phyloP scores from a whole-genome alignment of 2,329 filamentous ascomycete species.

The Penicillium sp. region DNA sequence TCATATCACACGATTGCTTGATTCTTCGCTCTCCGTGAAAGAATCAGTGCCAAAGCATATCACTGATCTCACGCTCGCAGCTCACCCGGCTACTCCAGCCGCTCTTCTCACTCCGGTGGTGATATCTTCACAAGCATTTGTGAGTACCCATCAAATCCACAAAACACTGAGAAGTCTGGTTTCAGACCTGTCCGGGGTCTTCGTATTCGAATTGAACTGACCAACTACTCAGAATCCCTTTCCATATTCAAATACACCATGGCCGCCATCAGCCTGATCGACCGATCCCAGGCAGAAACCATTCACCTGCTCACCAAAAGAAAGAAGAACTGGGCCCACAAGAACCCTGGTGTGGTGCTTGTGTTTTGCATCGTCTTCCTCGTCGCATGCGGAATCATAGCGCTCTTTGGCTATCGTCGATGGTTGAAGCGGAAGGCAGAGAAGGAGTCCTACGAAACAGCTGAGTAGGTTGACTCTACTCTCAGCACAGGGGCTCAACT shows the following conservation, averaged over 20 bases:
- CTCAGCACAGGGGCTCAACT: neutral
- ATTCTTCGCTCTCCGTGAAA: no score
- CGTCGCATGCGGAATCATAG: slow-evolving; percentile 51
- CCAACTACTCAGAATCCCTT: neutral
- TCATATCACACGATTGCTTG: no score
- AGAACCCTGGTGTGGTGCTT: slow-evolving; percentile 60
- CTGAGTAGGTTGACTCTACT: neutral
- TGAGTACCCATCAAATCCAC: neutral
- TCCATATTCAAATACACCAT: slow-evolving; percentile 11
- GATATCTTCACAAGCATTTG: neutral
- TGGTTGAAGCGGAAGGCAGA: slow-evolving; percentile 35
- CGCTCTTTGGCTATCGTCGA: slow-evolving; percentile 51
- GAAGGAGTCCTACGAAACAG: slow-evolving; percentile 18
- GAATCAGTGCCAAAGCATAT: neutral
- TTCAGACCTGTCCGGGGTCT: no score
- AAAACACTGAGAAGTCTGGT: neutral
- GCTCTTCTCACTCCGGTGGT: neutral
- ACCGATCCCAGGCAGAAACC: slow-evolving; percentile 2
- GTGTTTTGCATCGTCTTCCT: slow-evolving; percentile 62
- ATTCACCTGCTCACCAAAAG: slow-evolving; percentile 37
- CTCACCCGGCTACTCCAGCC: neutral
- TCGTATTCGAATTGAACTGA: neutral
- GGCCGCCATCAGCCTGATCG: slow-evolving; percentile 30
- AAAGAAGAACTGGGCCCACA: slow-evolving; percentile 58
- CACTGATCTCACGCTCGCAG: neutral